phyloP scores from a whole-genome alignment of 495 filamentous ascomycete species.

The Patellaria atrata region DNA sequence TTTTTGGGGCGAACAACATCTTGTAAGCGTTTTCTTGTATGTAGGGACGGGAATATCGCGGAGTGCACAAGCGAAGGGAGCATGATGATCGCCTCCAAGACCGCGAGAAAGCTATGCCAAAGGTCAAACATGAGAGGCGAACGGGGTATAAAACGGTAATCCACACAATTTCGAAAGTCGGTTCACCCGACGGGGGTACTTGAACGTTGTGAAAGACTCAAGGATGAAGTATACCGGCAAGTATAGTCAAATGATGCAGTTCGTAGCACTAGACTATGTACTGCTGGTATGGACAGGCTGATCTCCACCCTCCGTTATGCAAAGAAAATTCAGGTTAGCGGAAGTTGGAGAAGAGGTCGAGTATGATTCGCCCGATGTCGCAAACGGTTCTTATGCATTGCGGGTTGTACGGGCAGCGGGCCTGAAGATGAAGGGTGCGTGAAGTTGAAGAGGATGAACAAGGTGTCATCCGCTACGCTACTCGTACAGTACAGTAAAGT shows the following conservation, averaged over 20 bases:
- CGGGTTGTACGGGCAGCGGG: slow-evolving; percentile 22
- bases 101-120: slow-evolving; percentile 38
- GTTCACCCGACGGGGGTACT: no score
- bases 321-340: slow-evolving; percentile 20
- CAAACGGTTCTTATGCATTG: slow-evolving; percentile 20
- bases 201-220: no score
- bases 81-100: slow-evolving; percentile 37
- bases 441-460: slow-evolving; percentile 12
- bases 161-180: no score
- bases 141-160: no score
- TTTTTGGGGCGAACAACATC: slow-evolving; percentile 23
- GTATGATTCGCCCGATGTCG: slow-evolving; percentile 20
- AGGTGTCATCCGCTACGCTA: slow-evolving; percentile 23
- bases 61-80: slow-evolving; percentile 37
- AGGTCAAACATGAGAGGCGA: slow-evolving; percentile 38
- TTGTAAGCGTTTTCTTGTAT: slow-evolving; percentile 19
- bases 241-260: no score
- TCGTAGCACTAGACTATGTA: no score
- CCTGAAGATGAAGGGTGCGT: background rate
- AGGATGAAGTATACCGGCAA: no score
- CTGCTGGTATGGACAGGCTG: no score
- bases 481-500: slow-evolving; percentile 11
- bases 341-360: no score
- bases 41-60: slow-evolving; percentile 31
- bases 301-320: no score